These are phyloP conservation scores for Fusarium chlamydosporum DNA, from an alignment of 2,329 filamentous ascomycete genomes.

Conservation along the genomic window DNA sequence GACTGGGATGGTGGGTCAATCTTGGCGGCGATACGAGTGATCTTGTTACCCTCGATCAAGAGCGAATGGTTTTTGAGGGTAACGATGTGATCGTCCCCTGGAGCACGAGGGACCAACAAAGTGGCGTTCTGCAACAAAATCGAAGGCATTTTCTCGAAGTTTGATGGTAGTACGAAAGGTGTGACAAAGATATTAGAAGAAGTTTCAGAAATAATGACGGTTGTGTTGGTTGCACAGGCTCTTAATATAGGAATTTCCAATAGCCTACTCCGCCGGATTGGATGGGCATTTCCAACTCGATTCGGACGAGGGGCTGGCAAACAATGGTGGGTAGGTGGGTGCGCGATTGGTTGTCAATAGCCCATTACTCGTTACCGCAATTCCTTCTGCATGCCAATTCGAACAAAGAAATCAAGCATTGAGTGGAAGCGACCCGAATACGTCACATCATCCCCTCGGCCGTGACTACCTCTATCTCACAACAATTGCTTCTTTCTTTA, in stretches of 20 bases:
- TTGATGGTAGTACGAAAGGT: accelerated
- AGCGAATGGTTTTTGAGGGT: conserved; percentile 18
- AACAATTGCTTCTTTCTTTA: too few relatives aligned
- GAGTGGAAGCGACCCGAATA: too few relatives aligned
- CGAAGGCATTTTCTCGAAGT: neutral
- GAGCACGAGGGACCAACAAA: neutral
- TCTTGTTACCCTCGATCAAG: conserved; percentile 11
- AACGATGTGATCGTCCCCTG: neutral
- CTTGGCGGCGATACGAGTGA: neutral
- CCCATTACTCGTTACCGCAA: neutral
- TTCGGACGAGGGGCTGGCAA: neutral
- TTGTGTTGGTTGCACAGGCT: neutral
- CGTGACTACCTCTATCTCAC: neutral
- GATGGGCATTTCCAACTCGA: neutral
- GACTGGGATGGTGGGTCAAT: neutral
- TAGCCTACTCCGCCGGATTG: neutral
- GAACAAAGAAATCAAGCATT: neutral
- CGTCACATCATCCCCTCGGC: neutral
- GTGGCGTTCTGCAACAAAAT: conserved; percentile 16
- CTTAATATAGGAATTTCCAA: neutral
- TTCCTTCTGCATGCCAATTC: neutral
- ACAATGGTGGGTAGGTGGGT: neutral
- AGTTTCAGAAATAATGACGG: neutral
- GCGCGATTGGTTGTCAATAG: neutral
- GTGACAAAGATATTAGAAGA: accelerated